Conservation (phyloP, 257 asterid species). For the Solanum pennellii region DNA sequence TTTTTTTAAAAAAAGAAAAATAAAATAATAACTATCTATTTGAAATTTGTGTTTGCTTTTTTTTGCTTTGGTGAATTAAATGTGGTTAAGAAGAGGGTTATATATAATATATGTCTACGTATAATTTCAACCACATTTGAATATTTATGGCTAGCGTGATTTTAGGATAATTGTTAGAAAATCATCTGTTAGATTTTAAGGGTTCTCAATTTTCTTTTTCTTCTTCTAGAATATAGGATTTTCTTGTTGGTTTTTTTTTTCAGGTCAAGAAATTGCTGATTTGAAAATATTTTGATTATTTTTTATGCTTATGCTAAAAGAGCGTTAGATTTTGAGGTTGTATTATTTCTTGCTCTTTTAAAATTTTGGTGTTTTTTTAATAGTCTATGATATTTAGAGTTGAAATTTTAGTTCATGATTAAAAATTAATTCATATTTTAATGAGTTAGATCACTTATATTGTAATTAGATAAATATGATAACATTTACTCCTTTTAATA, state of each 20-base stretch:
- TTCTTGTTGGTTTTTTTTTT: not conserved
- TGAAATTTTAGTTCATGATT: too few relatives aligned
- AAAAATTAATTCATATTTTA: not conserved
- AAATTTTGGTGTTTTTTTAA: not conserved
- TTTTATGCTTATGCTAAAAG: not conserved
- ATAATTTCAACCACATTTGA: not conserved
- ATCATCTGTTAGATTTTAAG: not conserved
- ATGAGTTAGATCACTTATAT: not conserved
- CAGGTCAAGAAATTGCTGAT: not conserved
- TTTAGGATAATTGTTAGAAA: not conserved
- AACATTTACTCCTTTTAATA: not conserved
- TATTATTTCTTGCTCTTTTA: not conserved
- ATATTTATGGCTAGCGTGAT: not conserved
- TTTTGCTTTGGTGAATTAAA: not conserved
- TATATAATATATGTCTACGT: not conserved
- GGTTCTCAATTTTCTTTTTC: not conserved
- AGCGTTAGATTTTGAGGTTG: not conserved
- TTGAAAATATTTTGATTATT: not conserved
- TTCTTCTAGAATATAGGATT: not conserved
- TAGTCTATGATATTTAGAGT: not conserved
- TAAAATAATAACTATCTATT: not conserved
- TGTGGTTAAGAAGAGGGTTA: not conserved
- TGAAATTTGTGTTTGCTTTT: not conserved
- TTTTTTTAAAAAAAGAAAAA: fast-evolving
- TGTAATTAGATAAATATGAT: too few relatives aligned